Conservation (phyloP, 495 filamentous ascomycete species). For the Jackrogersella multiformis region DNA sequence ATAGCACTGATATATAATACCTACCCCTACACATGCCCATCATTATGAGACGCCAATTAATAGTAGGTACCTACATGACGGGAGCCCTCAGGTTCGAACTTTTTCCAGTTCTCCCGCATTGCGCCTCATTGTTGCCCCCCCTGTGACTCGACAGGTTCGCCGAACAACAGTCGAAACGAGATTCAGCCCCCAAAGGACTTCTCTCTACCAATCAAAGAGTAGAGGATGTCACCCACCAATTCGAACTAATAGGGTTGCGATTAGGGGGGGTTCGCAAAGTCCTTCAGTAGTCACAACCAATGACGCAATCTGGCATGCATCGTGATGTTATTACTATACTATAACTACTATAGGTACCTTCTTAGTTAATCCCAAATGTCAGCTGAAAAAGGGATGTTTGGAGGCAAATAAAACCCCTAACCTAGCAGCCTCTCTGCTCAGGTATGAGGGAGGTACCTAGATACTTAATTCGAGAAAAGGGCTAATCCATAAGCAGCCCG, state of each 20-base stretch:
- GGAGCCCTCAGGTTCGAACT: background rate
- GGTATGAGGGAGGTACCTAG: background rate
- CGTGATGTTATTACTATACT: background rate
- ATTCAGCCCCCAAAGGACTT: background rate
- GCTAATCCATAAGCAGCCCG: background rate
- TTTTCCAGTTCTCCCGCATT: background rate
- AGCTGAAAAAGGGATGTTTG: too few species aligned
- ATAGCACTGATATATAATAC: background rate
- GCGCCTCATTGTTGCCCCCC: conserved; percentile 7
- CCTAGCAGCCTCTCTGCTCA: too few species aligned
- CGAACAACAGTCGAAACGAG: background rate
- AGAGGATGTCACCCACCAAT: background rate
- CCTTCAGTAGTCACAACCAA: background rate
- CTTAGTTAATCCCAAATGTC: background rate
- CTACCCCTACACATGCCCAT: background rate
- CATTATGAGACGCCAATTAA: too few species aligned
- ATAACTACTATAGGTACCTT: too few species aligned
- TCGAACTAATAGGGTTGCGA: background rate
- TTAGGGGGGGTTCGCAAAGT: background rate
- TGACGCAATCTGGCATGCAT: background rate
- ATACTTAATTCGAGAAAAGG: background rate
- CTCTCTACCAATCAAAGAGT: background rate
- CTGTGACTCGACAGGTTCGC: background rate
- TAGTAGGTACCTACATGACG: too few species aligned
- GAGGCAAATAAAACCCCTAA: too few species aligned